Base-by-base conservation (phyloP, 2,329 filamentous ascomycete genomes). In the Myriosclerotinia scirpicola region DNA sequence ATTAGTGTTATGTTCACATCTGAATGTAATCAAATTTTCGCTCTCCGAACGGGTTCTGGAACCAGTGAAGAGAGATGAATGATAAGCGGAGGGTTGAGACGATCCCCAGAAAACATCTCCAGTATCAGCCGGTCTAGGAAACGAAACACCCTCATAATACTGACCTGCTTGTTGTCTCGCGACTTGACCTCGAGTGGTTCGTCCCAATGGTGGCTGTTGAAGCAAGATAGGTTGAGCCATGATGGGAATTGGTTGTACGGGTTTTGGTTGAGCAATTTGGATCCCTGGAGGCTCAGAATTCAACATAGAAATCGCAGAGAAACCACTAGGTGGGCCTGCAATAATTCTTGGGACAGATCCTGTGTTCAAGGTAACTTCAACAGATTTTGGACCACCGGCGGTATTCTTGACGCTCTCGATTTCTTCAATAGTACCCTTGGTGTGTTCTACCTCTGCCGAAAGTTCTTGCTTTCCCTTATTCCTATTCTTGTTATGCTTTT, bases 161-260 rank as follows among this genome's bases (percentile, higher is more conserved):
- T 75, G 73, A 75, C 75, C 74, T 75, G 70, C 70, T 72, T 75
- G 71, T 67, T 71, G 69, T 52, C 71, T 70, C 38, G 73, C 73
- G 34, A 71, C 56, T 71, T 75, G 73, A 36, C 67, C 66, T 65
- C 74, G 72, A 62, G 74, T 75, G 14, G 61, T 69, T 36, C 73
- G 73, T 46, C 58, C 65, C 48, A 63, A 58, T 34, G 67, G 67
- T 38, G 61, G 15, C n/a, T 65, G 62, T 26, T 53, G 48, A 52
- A 36, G 36, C 17, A 65, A 34, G 22, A 26, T 61, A 61, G 17
- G 17, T 42, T 53, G 64, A 34, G 40, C 44, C 56, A 59, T 46
- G 36, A 30, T 53, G 12, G 20, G n/a, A n/a, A 17, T 54, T n/a
- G 36, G 54, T 26, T 65, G 64, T 20, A 48, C 22, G 26, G 58